Evolutionary conservation across 352 stramenopile species (phyloP), one percentile per base, ranked within the genome.

Genomic region (Globisporangium splendens): DNA sequence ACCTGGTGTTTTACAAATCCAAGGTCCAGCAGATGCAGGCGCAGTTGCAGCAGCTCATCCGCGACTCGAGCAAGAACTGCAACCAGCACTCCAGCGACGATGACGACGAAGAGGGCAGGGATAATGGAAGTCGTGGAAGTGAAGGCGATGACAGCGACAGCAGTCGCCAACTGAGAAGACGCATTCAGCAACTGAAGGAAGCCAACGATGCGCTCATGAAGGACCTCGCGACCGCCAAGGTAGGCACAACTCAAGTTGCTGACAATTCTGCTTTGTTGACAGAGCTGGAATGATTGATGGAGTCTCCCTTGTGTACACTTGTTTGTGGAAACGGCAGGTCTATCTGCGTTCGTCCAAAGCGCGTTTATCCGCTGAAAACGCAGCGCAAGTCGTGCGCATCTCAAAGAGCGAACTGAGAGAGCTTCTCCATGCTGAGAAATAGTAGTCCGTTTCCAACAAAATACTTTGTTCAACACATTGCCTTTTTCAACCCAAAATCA

Each of bases 1-100:
- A 94, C 63, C 33, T 94, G 6, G 80, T 92, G 46, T 89, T 94
- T 53, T 94, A 91, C 79, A 92, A 94, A 56, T 78, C 80, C 17
- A 94, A 94, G 53, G 80, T 83, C 31, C 91, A 94, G 59, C 83
- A 94, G 58, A 87, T 91, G 76, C 85, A 94, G 50, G 56, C 65
- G n/a, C 85, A 94, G 63, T 58, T 93, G 14, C 79, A 89, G 66
- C 79, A 91, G 63, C 70, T 91, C 15, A 89, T 93, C 51, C 77
- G 79, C 0, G 74, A 81, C 42, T 89, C 78, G 22, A 50, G 59
- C 52, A 79, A 44, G 22, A 35, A 35, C 28, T 75, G 62, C 53
- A 84, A 75, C 46, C 50, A 65, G 17, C 41, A 53, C 24, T 33
- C 47, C 4, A 65, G 79, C 46, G 61, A 63, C 7, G 57, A 73